Evolutionary conservation across 2,329 filamentous ascomycete species (phyloP).

Genomic region (Hypocrella siamensis): DNA sequence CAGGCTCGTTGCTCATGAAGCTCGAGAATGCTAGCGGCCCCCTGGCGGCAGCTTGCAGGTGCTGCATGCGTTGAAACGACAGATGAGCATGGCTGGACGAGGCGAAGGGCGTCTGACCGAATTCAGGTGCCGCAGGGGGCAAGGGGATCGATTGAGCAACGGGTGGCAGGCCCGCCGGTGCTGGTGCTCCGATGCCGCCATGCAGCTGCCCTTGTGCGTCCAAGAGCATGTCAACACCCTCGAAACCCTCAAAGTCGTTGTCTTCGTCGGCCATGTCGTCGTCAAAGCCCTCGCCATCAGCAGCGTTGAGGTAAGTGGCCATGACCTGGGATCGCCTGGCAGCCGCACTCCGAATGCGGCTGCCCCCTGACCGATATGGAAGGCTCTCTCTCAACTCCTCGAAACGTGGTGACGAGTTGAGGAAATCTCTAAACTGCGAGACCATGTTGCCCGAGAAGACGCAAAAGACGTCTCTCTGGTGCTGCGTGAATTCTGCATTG

Average conservation of each 20-base stretch:
- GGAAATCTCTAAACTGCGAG: constrained; percentile 55
- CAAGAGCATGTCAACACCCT: constrained; percentile 21
- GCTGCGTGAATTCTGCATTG: constrained; percentile 94
- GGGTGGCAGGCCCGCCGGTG: constrained; percentile 1
- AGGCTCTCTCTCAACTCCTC: constrained; percentile 23
- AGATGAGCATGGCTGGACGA: constrained; percentile 7
- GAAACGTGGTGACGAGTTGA: constrained; percentile 44
- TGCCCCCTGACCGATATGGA: constrained; percentile 5
- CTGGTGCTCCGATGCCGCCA: neutral
- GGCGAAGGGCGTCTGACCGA: constrained; percentile 10
- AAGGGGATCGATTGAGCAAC: constrained; percentile 11
- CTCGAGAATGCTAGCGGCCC: constrained; percentile 10
- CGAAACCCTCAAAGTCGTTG: constrained; percentile 25
- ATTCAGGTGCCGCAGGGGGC: constrained; percentile 12
- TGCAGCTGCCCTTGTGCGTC: constrained; percentile 13
- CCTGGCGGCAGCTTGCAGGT: constrained; percentile 7
- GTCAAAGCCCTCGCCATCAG: constrained; percentile 20
- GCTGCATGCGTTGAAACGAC: constrained; percentile 7
- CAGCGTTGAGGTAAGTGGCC: constrained; percentile 7
- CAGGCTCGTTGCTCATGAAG: constrained; percentile 13
- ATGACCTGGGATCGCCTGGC: constrained; percentile 6
- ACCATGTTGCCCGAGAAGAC: constrained; percentile 91
- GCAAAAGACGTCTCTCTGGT: constrained; percentile 91
- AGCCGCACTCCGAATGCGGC: constrained; percentile 5
- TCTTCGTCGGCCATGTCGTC: constrained; percentile 29